Percentiles rank a stretch among this genome's conserved stretches.
Conservation (phyloP, 192 early-diverging fungal genomes). For the Kappamyces sp. region DNA sequence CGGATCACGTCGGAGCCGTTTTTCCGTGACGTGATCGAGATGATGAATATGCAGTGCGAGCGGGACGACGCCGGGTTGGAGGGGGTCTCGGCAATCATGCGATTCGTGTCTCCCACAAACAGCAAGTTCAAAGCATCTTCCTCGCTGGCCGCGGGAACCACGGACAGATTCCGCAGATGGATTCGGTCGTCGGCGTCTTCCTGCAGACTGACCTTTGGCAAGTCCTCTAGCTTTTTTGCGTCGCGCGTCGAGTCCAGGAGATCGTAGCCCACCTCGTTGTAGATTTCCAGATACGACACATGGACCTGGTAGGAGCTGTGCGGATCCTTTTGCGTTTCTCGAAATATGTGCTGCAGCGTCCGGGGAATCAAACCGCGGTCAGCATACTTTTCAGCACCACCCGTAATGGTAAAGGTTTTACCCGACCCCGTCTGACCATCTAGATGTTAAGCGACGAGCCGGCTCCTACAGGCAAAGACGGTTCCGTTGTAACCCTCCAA, state of each 20-base stretch:
- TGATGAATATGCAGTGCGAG: conserved; percentile 58
- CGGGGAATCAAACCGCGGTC: conserved; percentile 59
- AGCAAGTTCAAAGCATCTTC: conserved; percentile 57
- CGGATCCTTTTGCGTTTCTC: conserved; percentile 32
- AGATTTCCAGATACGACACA: conserved; percentile 60
- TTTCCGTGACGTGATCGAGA: conserved; percentile 28
- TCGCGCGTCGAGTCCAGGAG: conserved; percentile 48
- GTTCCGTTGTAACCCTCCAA: conserved; percentile 62
- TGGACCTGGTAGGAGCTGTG: conserved; percentile 34
- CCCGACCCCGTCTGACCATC: conserved; percentile 61
- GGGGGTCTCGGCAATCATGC: conserved; percentile 62
- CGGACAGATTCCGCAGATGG: conserved; percentile 50
- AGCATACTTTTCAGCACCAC: conserved; percentile 52
- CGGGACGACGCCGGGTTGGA: conserved; percentile 58
- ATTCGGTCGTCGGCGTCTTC: conserved; percentile 45
- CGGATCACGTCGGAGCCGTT: conserved; percentile 43
- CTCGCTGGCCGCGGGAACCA: conserved; percentile 34
- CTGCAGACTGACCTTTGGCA: conserved; percentile 47
- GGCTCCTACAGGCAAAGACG: conserved; percentile 59
- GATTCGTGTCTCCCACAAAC: conserved; percentile 59
- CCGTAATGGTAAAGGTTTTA: conserved; percentile 65
- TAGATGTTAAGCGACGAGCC: too few species aligned
- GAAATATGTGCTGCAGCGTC: conserved; percentile 52
- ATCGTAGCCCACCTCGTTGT: conserved; percentile 59
- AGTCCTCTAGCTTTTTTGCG: conserved; percentile 56